phyloP scores from a whole-genome alignment of 208 protist genomes.

The Polymyxa betae region DNA sequence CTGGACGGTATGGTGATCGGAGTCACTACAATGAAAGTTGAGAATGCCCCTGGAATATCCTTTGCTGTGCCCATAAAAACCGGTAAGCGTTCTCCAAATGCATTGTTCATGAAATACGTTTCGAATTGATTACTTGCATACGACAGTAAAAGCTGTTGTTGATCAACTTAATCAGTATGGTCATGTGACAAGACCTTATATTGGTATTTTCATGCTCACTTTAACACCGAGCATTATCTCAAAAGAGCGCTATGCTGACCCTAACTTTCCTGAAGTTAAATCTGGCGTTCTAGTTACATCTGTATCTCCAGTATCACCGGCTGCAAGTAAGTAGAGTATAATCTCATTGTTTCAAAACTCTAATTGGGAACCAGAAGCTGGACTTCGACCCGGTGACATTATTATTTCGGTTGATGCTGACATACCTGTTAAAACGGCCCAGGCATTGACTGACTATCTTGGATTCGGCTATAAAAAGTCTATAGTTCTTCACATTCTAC shows the following conservation, averaged over 20 bases:
- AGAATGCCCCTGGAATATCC: background rate
- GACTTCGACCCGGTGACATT: background rate
- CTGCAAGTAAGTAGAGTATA: background rate
- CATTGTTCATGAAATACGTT: slow-evolving; percentile 3
- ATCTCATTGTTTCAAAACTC: background rate
- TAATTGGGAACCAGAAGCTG: background rate
- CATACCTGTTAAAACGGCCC: background rate
- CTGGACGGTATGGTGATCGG: background rate
- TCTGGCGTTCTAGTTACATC: background rate
- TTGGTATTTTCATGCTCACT: slow-evolving; percentile 13
- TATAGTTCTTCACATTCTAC: background rate
- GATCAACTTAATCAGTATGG: background rate
- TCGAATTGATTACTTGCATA: background rate
- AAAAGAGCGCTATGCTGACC: background rate
- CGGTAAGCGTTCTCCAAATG: background rate
- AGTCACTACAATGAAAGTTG: slow-evolving; percentile 10
- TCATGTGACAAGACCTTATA: background rate
- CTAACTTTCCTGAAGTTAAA: slow-evolving; percentile 35
- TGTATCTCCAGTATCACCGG: background rate
- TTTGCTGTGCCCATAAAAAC: slow-evolving; percentile 17
- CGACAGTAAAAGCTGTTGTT: slow-evolving; percentile 12
- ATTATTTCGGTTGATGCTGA: slow-evolving; percentile 20
- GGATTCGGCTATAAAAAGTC: background rate
- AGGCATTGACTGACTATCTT: background rate
- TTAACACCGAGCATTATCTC: background rate